Percentiles rank a stretch among this genome's conserved stretches.
phyloP scores from a whole-genome alignment of 441 rosid species.

The Mallotus japonicus region DNA sequence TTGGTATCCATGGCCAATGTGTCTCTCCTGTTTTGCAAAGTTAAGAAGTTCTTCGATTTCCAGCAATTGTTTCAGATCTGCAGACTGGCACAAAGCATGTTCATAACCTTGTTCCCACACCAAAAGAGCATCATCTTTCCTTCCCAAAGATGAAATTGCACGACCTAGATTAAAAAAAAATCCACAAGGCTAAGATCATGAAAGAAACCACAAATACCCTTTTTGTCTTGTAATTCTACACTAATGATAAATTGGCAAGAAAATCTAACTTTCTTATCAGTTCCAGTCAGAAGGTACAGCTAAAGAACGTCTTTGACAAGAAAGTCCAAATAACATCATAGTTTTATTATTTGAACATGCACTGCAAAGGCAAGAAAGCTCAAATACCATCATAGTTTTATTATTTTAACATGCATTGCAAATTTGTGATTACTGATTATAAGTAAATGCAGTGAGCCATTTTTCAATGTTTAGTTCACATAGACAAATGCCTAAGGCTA shows the following conservation, averaged over 20 bases:
- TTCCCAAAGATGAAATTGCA: slow-evolving; percentile 78
- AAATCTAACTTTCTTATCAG: background rate
- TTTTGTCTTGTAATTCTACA: background rate
- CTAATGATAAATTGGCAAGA: slow-evolving; percentile 4
- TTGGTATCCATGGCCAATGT: slow-evolving; percentile 29
- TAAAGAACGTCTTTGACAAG: background rate
- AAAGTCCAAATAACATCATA: background rate
- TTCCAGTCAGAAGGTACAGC: background rate
- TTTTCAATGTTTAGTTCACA: background rate
- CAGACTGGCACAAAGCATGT: slow-evolving; percentile 60
- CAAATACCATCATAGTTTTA: background rate
- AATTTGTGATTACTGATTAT: background rate
- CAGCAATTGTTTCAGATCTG: slow-evolving; percentile 87
- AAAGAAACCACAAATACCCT: background rate
- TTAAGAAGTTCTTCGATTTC: slow-evolving; percentile 83
- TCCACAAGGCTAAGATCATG: slow-evolving; percentile 27
- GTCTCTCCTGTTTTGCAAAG: slow-evolving; percentile 47
- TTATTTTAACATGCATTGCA: background rate
- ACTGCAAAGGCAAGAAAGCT: background rate
- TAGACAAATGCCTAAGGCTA: background rate
- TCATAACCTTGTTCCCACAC: slow-evolving; percentile 81
- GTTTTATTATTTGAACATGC: background rate
- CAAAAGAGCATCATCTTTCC: slow-evolving; percentile 69
- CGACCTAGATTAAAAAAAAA: slow-evolving; percentile 52
- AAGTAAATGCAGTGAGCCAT: background rate